phyloP scores from a whole-genome alignment of 306 rosid species.

The Canavalia ensiformis region DNA sequence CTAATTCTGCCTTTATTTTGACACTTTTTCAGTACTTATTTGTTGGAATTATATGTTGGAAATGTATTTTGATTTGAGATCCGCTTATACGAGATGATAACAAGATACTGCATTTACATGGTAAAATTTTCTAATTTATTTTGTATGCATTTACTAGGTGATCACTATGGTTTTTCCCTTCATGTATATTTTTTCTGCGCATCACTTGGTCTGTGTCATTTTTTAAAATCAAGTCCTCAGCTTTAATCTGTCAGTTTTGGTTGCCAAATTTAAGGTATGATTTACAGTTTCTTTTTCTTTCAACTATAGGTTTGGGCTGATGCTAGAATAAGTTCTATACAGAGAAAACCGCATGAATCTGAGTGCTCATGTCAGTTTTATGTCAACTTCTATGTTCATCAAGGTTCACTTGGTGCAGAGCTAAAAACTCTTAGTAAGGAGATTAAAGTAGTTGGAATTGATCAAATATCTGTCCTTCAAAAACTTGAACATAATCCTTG shows the following conservation, averaged over 20 bases:
- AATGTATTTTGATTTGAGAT: slow-evolving; percentile 28
- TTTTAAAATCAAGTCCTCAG: not conserved
- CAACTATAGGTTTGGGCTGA: slow-evolving; percentile 72
- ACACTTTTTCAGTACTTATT: not conserved
- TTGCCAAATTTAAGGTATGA: slow-evolving; percentile 19
- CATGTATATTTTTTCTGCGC: not conserved
- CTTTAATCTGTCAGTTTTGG: slow-evolving; percentile 16
- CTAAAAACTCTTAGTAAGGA: slow-evolving; percentile 71
- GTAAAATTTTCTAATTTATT: slow-evolving; percentile 22
- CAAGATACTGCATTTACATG: slow-evolving; percentile 37
- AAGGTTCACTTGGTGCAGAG: slow-evolving; percentile 86
- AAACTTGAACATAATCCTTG: slow-evolving; percentile 61
- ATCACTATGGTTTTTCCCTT: not conserved
- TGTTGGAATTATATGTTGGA: slow-evolving; percentile 4
- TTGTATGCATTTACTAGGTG: slow-evolving; percentile 10
- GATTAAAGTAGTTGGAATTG: slow-evolving; percentile 59
- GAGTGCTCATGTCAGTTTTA: slow-evolving; percentile 78
- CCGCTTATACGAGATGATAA: slow-evolving; percentile 32
- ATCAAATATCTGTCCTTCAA: slow-evolving; percentile 77
- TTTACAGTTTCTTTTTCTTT: not conserved
- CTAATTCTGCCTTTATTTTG: slow-evolving; percentile 20
- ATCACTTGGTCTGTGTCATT: not conserved
- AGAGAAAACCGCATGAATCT: slow-evolving; percentile 79
- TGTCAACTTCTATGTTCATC: slow-evolving; percentile 73
- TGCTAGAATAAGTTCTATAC: slow-evolving; percentile 86